Evolutionary conservation across 305 asterid species (phyloP).

Genomic region (Plantago lanceolata): DNA sequence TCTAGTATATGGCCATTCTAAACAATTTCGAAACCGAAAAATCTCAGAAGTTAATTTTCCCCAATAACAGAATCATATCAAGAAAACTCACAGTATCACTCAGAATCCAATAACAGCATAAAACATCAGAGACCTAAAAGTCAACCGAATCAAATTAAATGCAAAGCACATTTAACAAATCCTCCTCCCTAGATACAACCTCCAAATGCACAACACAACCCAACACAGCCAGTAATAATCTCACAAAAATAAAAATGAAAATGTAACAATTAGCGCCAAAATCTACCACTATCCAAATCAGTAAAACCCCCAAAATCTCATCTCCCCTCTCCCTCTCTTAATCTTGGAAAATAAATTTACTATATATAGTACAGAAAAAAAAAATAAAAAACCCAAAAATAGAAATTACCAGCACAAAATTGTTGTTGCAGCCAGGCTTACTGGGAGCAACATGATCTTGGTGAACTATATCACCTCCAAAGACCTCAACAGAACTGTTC

Average conservation of each 20-base stretch:
- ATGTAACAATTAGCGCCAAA: neutral
- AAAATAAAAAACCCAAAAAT: slow-evolving; percentile 1
- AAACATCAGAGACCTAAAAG: slow-evolving; percentile 1
- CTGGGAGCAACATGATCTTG: slow-evolving; percentile 76
- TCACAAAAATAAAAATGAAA: too few relatives aligned
- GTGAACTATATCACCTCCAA: slow-evolving; percentile 87
- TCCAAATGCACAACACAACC: slow-evolving; percentile 12
- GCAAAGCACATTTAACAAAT: slow-evolving; percentile 14
- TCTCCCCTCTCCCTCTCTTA: too few relatives aligned
- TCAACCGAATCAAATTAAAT: slow-evolving; percentile 13
- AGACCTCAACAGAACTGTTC: slow-evolving; percentile 42
- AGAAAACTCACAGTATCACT: neutral
- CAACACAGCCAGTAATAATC: neutral
- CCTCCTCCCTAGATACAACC: slow-evolving; percentile 28
- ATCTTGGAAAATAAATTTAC: too few relatives aligned
- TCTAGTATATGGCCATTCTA: too few relatives aligned
- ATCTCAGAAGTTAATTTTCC: too few relatives aligned
- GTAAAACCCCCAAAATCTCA: too few relatives aligned
- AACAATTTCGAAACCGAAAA: too few relatives aligned
- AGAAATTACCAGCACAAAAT: slow-evolving; percentile 72
- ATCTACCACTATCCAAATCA: neutral
- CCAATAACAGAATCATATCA: neutral
- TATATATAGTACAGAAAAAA: slow-evolving; percentile 2
- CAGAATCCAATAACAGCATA: neutral
- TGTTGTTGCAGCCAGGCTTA: slow-evolving; percentile 80